Conservation (phyloP, 805 yeast species). For the Wickerhamomyces tratensis region DNA sequence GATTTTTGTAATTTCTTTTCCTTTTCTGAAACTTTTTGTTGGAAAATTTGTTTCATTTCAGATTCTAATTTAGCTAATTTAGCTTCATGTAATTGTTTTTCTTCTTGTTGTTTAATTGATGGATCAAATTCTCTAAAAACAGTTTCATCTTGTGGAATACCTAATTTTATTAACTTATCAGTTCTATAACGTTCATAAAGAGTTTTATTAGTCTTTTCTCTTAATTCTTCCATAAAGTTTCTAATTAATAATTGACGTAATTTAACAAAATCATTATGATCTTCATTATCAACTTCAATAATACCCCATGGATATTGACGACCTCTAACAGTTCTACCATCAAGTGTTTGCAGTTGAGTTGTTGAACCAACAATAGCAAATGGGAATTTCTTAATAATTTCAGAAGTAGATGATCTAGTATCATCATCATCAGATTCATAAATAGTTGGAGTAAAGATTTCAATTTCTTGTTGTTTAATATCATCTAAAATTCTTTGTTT, state of each 20-base stretch:
- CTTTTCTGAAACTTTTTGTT: slow-evolving; percentile 92
- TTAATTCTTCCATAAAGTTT: slow-evolving; percentile 87
- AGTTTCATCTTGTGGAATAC: slow-evolving; percentile 83
- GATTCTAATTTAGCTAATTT: slow-evolving; percentile 89
- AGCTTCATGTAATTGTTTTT: slow-evolving; percentile 85
- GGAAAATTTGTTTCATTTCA: slow-evolving; percentile 95
- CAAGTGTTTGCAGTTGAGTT: slow-evolving; percentile 50
- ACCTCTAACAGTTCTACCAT: slow-evolving; percentile 80
- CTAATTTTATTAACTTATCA: slow-evolving; percentile 68
- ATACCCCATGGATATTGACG: slow-evolving; percentile 96
- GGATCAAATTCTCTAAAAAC: slow-evolving; percentile 98
- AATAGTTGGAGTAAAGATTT: slow-evolving; percentile 65
- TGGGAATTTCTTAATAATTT: slow-evolving; percentile 67
- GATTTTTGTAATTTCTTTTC: slow-evolving; percentile 95
- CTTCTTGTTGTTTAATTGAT: slow-evolving; percentile 84
- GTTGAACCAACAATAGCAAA: slow-evolving; percentile 95
- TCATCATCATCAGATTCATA: slow-evolving; percentile 85
- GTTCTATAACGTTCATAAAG: slow-evolving; percentile 88
- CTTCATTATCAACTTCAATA: slow-evolving; percentile 90
- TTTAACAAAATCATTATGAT: slow-evolving; percentile 84
- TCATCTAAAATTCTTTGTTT: slow-evolving; percentile 74
- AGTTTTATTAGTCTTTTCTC: slow-evolving; percentile 68
- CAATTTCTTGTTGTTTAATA: slow-evolving; percentile 62
- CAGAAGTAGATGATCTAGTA: slow-evolving; percentile 52
- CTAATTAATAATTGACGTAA: slow-evolving; percentile 83